Base-by-base conservation (phyloP, 2,329 filamentous ascomycete species). In the Magnaporthiopsis incrustans region DNA sequence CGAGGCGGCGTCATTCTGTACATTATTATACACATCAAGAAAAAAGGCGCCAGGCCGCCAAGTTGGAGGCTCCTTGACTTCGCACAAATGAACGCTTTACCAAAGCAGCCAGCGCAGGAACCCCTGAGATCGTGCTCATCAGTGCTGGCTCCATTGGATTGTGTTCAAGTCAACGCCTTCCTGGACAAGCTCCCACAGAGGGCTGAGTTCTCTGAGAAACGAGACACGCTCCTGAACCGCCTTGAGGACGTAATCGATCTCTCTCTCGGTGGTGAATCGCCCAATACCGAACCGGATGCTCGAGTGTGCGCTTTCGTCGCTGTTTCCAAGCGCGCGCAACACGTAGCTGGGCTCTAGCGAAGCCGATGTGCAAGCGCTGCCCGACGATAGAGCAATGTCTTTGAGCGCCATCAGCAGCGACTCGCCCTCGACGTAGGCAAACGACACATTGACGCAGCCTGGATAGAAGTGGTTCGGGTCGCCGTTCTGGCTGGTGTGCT, bases 91-190 rank as follows among this genome's bases (percentile, higher is more conserved):
- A 61, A 61, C 26, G 25, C 35, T 50, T 53, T 38, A 38, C 35
- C 44, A 53, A 53, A 53, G 22, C 44, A 53, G 44, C 25, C 8
- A 25, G 26, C 26, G 27, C 56, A 27, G 12, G 2, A 50, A 15
- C 25, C 27, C 26, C 44, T n/a, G 26, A 27, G 60, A 26, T 30
- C 27, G 2, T 22, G 38, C 26, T 27, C 35, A 61, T 84, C 81
- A 98, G 77, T 99, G 95, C 80, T 97, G 93, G 74, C 90, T 96
- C 95, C 95, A 99, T 78, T 99, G 89, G 72, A 99, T 99, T 58
- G 92, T 97, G 77, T 96, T 91, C 69, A 99, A 79, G 73, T 97
- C 95, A 68, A 99, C 86, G 22, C 95, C 95, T 76, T 99, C 95
- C 78, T 99, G 95, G 15, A 99, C 95, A 68, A 99, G 79, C 78